Evolutionary conservation across 176 grass and related monocot species (phyloP).

Genomic region (Aegilops longissima): DNA sequence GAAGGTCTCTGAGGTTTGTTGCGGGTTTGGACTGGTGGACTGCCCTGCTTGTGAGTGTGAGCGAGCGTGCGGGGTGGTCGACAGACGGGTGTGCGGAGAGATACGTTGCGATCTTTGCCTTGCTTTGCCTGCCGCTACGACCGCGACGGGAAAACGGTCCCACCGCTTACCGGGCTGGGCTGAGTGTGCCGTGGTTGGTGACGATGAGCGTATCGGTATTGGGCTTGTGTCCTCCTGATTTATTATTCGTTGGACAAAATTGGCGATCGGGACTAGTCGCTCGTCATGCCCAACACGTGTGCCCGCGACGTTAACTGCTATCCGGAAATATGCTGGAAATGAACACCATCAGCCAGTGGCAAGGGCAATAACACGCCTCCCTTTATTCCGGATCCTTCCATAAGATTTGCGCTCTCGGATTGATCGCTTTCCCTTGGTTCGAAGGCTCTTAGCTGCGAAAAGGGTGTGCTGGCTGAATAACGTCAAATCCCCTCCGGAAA

Average conservation of each 20-base stretch:
- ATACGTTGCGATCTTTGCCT: neutral
- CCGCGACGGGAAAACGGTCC: neutral
- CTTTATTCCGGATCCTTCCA: neutral
- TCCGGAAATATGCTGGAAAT: too few relatives aligned
- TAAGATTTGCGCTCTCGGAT: neutral
- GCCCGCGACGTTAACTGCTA: neutral
- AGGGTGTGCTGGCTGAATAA: neutral
- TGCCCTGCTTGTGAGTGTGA: slow-evolving; percentile 15
- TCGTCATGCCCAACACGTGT: neutral
- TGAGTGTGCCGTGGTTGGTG: neutral
- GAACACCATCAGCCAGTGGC: neutral
- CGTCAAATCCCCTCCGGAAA: slow-evolving; percentile 6
- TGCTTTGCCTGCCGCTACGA: neutral
- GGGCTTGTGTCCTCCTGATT: too few relatives aligned
- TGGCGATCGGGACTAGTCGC: neutral
- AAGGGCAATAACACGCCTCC: neutral
- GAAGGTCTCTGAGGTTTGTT: slow-evolving; percentile 1
- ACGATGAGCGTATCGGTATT: neutral
- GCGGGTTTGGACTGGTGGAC: neutral
- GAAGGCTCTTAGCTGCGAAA: neutral
- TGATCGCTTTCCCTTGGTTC: slow-evolving; percentile 19
- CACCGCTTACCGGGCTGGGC: neutral
- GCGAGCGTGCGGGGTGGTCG: slow-evolving; percentile 22
- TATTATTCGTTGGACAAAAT: neutral
- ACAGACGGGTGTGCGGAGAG: slow-evolving; percentile 10